phyloP scores from a whole-genome alignment of 106 monocot species.

The Dioscorea zingiberensis region DNA sequence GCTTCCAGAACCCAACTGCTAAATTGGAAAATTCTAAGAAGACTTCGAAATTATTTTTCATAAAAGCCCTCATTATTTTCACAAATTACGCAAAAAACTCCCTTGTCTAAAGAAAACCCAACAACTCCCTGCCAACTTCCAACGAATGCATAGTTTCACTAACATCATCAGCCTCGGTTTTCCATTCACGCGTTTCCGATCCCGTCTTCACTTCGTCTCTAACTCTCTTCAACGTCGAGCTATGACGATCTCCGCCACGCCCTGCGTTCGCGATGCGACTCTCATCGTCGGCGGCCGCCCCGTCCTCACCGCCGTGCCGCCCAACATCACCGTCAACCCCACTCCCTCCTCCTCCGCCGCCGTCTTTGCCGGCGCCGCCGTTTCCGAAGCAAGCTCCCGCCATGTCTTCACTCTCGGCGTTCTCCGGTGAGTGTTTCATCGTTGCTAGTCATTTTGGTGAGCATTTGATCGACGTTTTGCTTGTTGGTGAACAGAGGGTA shows the following conservation, averaged over 20 bases:
- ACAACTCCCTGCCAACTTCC: too few relatives aligned
- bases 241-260: conserved; percentile 9
- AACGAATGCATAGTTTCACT: too few relatives aligned
- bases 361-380: conserved; percentile 5
- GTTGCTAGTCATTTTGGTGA: neutral
- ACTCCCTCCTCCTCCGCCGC: neutral
- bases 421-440: neutral
- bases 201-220: too few relatives aligned
- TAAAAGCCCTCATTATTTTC: too few relatives aligned
- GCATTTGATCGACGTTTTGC: neutral
- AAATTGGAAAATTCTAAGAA: too few relatives aligned
- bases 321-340: conserved; percentile 1
- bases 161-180: too few relatives aligned
- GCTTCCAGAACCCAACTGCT: too few relatives aligned
- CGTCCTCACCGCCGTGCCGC: conserved; percentile 6
- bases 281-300: neutral
- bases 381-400: neutral
- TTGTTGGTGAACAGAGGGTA: neutral
- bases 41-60: too few relatives aligned
- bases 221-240: too few relatives aligned
- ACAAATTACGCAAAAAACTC: too few relatives aligned
- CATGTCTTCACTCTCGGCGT: conserved; percentile 14
- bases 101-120: too few relatives aligned
- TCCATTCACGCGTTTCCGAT: too few relatives aligned
- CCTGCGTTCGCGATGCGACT: neutral